A percentile compares a stretch with the other conserved stretches of the same genome.
Conservation (phyloP, 805 yeast genomes). For the Cyberlindnera saturnus region DNA sequence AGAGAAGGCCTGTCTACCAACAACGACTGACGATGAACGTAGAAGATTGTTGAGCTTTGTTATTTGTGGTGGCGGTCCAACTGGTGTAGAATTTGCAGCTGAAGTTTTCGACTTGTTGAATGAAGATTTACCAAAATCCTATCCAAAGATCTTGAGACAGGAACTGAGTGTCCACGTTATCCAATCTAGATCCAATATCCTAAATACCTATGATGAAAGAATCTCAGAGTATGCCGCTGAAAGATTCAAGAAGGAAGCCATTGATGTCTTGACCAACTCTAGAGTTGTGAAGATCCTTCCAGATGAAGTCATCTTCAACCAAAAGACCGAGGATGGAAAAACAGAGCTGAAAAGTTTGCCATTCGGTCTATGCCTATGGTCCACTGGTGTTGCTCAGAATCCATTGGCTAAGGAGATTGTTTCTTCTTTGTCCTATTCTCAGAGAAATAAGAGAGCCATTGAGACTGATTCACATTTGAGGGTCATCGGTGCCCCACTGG, state of each 20-base stretch:
- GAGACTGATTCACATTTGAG: constrained; percentile 72
- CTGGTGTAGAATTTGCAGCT: constrained; percentile 72
- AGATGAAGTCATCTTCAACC: constrained; percentile 53
- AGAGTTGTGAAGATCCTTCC: constrained; percentile 54
- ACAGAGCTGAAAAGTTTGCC: constrained; percentile 43
- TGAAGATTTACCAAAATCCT: constrained; percentile 52
- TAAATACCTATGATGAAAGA: constrained; percentile 62
- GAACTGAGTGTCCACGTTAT: constrained; percentile 62
- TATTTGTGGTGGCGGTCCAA: constrained; percentile 72
- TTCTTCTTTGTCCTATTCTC: constrained; percentile 38
- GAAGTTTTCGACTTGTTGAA: constrained; percentile 61
- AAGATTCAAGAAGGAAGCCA: constrained; percentile 55
- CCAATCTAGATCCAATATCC: constrained; percentile 61
- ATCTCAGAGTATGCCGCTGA: constrained; percentile 61
- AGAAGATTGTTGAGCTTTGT: constrained; percentile 56
- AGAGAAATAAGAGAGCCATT: constrained; percentile 61
- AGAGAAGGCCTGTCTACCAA: constrained; percentile 60
- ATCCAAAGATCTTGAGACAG: constrained; percentile 56
- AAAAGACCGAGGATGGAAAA: constrained; percentile 35
- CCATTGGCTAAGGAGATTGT: constrained; percentile 55
- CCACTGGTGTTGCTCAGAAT: constrained; percentile 67
- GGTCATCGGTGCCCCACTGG: constrained; percentile 60
- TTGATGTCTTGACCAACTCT: constrained; percentile 58
- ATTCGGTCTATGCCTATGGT: constrained; percentile 68
- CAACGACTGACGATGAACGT: constrained; percentile 58